Conservation (phyloP, 2,329 filamentous ascomycete genomes). For the Peltaster fructicola region DNA sequence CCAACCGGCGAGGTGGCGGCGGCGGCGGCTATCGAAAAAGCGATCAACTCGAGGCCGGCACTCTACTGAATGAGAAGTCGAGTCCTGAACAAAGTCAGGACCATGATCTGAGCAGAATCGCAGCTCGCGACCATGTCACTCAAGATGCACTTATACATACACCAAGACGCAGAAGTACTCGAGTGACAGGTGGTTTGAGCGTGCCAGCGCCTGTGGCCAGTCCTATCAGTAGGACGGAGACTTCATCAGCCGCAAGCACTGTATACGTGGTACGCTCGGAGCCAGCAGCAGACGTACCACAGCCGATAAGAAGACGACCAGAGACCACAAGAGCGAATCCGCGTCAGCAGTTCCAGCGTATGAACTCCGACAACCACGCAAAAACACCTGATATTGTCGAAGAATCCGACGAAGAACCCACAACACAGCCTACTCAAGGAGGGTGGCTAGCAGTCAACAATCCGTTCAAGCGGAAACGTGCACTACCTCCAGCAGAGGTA, state of each 20-base stretch:
- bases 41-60: no score
- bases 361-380: no score
- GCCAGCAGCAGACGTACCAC: slow-evolving; percentile 31
- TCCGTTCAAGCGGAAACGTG: slow-evolving; percentile 40
- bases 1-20: slow-evolving; percentile 25
- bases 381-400: slow-evolving; percentile 13
- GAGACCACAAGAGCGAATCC: background rate
- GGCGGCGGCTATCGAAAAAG: no score
- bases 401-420: slow-evolving; percentile 9
- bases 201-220: slow-evolving; percentile 32
- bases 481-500: slow-evolving; percentile 41
- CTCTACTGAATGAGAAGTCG: no score
- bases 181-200: no score
- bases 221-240: slow-evolving; percentile 42
- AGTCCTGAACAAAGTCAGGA: no score
- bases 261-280: slow-evolving; percentile 43
- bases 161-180: no score
- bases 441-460: slow-evolving; percentile 36
- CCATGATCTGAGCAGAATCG: no score
- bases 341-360: background rate
- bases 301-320: slow-evolving; percentile 16
- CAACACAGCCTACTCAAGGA: no score
- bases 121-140: no score
- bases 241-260: slow-evolving; percentile 43
- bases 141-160: no score